Conservation (phyloP, 164 flowering plant species). For the Sextonia rubra region DNA sequence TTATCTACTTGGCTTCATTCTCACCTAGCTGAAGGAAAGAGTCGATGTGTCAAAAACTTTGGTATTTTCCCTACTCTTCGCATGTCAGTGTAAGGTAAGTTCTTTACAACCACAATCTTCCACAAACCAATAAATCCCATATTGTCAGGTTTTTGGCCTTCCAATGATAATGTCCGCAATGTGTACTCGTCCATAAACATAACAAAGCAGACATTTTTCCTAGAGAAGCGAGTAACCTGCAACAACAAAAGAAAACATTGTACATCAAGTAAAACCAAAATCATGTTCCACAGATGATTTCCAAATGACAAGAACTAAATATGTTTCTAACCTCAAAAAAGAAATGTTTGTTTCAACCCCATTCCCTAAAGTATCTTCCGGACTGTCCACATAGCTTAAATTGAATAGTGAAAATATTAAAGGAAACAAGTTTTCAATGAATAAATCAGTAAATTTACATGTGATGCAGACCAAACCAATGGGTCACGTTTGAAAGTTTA, state of each 20-base stretch:
- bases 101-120: conserved; percentile 89
- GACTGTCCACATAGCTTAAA: background rate
- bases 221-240: conserved; percentile 81
- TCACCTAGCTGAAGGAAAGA: conserved; percentile 94
- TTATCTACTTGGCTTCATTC: conserved; percentile 8
- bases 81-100: conserved; percentile 86
- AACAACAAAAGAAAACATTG: conserved; percentile 5
- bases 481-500: no score
- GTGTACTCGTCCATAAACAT: conserved; percentile 90
- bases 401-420: background rate
- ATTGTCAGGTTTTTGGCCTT: conserved; percentile 69
- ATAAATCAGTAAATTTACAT: no score
- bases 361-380: background rate
- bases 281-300: background rate
- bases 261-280: background rate
- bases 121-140: conserved; percentile 83
- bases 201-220: conserved; percentile 95
- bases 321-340: background rate
- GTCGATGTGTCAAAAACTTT: conserved; percentile 83
- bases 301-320: background rate
- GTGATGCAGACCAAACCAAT: no score
- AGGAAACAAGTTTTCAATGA: background rate
- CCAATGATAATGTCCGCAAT: conserved; percentile 63
- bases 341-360: background rate
- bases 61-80: conserved; percentile 97